phyloP scores from a whole-genome alignment of 2,329 filamentous ascomycete species.

The Colletotrichum shisoi region DNA sequence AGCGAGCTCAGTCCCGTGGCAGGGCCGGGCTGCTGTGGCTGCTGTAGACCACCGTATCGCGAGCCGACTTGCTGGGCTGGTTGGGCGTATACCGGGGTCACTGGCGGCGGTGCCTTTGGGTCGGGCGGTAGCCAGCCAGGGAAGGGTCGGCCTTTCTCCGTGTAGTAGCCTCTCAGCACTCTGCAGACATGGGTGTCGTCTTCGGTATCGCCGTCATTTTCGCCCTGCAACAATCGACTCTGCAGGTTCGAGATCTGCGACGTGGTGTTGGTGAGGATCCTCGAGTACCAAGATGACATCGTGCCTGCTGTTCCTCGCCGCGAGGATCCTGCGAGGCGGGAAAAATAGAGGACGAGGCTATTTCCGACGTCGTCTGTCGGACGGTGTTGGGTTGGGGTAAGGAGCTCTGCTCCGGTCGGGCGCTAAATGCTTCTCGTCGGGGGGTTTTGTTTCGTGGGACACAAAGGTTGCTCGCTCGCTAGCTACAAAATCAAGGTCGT shows the following conservation, averaged over 20 bases:
- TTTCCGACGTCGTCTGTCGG: constrained; percentile 21
- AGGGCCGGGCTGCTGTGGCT: constrained; percentile 46
- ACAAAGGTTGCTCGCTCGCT: constrained; percentile 23
- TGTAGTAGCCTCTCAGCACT: constrained; percentile 91
- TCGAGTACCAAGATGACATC: constrained; percentile 85
- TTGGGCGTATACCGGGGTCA: constrained; percentile 62
- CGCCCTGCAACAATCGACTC: constrained; percentile 72
- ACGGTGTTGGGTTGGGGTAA: constrained; percentile 37
- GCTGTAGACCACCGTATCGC: constrained; percentile 60
- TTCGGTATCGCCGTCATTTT: constrained; percentile 75
- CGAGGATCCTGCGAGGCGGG: constrained; percentile 38
- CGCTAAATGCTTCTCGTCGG: constrained; percentile 5
- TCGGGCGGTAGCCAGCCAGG: constrained; percentile 90
- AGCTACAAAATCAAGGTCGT: not conserved
- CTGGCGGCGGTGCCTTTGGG: constrained; percentile 74
- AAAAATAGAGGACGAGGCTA: not conserved
- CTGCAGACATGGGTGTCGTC: constrained; percentile 96
- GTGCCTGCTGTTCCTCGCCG: constrained; percentile 42
- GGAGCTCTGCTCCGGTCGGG: constrained; percentile 22
- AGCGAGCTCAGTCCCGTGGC: constrained; percentile 61
- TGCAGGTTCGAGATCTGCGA: constrained; percentile 71
- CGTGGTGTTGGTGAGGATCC: constrained; percentile 70
- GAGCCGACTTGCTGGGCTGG: constrained; percentile 56
- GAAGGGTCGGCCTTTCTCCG: constrained; percentile 81
- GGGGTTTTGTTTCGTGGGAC: not conserved